A percentile compares a stretch with the other conserved stretches of the same genome.
These are phyloP conservation scores for Saccharomycopsis sp. DNA, from an alignment of 805 yeast species.

Conservation along the genomic window DNA sequence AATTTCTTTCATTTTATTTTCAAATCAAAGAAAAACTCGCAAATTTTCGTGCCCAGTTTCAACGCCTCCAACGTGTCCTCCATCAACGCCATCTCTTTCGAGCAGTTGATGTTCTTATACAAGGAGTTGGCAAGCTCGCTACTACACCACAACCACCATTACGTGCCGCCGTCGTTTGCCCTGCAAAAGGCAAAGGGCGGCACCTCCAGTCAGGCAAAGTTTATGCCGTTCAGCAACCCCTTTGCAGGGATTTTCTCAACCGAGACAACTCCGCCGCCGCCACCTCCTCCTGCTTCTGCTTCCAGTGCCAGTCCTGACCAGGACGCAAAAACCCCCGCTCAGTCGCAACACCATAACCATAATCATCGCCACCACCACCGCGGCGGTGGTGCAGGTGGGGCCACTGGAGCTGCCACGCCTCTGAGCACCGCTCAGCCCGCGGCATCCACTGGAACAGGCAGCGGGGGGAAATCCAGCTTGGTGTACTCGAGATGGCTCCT, in stretches of 20 bases:
- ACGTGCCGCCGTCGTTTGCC: no score
- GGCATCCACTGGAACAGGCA: no score
- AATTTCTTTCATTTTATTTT: conserved; percentile 70
- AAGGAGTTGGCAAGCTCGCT: conserved; percentile 13
- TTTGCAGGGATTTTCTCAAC: not conserved
- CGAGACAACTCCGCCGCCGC: not conserved
- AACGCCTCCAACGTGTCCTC: conserved; percentile 11
- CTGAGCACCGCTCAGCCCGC: conserved; percentile 26
- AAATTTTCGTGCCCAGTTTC: conserved; percentile 39
- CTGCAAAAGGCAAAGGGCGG: not conserved
- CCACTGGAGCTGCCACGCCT: conserved; percentile 16
- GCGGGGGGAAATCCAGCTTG: conserved; percentile 33
- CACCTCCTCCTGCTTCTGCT: not conserved
- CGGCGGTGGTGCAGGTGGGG: not conserved
- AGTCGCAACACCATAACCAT: no score
- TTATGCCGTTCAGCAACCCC: conserved; percentile 1
- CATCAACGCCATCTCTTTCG: conserved; percentile 11
- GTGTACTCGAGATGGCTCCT: conserved; percentile 38
- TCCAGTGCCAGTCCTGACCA: no score
- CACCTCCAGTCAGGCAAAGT: not conserved
- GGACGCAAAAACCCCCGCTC: not conserved
- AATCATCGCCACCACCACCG: no score
- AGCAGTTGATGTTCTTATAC: conserved; percentile 16
- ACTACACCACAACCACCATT: conserved; percentile 1
- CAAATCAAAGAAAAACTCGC: conserved; percentile 62